A percentile compares a stretch with the other conserved stretches of the same genome.
These are phyloP conservation scores for Triticum monococcum DNA, from an alignment of 176 grass and related monocot species.

Conservation along the genomic window DNA sequence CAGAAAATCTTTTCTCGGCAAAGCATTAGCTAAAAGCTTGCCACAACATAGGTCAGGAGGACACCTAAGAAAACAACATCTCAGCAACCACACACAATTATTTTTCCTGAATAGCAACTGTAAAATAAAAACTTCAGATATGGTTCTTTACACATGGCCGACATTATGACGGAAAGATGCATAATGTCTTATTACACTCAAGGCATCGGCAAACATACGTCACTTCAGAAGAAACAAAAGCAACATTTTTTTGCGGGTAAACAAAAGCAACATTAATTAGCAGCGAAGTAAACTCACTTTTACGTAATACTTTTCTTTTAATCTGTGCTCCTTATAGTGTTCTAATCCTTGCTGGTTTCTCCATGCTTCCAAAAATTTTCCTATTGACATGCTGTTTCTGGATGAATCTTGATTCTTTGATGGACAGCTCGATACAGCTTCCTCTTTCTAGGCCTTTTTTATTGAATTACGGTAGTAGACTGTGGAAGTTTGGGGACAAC, in stretches of 20 bases:
- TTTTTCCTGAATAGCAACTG: neutral
- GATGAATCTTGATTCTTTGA: conserved; percentile 23
- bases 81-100: neutral
- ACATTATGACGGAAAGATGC: neutral
- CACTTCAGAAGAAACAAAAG: conserved; percentile 24
- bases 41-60: neutral
- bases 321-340: neutral
- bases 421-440: neutral
- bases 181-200: conserved; percentile 8
- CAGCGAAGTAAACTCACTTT: conserved; percentile 24
- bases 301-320: neutral
- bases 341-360: conserved; percentile 8
- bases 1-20: neutral
- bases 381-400: conserved; percentile 1
- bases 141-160: conserved; percentile 26
- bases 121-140: neutral
- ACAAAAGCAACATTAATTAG: conserved; percentile 32
- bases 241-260: neutral
- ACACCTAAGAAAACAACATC: conserved; percentile 21
- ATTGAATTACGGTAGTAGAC: neutral
- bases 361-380: neutral
- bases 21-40: conserved; percentile 3
- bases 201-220: neutral
- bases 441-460: neutral
- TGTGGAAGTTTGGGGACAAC: neutral